Evolutionary conservation across 2,329 filamentous ascomycete genomes (phyloP), one percentile per base, ranked within the genome.

Genomic region (Acephala macrosclerotiorum): DNA sequence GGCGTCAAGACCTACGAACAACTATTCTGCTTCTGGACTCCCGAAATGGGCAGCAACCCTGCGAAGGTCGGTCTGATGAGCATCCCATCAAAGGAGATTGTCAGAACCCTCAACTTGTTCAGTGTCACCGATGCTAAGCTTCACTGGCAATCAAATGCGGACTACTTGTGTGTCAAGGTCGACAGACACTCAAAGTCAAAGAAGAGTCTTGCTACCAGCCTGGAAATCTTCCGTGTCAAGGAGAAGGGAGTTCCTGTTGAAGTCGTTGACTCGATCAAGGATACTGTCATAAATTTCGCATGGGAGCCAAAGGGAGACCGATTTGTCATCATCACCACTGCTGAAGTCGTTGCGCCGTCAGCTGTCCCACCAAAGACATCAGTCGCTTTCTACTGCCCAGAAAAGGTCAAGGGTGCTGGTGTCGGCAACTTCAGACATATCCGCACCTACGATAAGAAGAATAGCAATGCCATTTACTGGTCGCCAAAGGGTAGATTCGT

Each of bases 381-480:
- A 0, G 95, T 98, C 22, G 88, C 93, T 38, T 99, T 99, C 87
- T 99, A 97, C 85, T 95, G 93, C 74, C 94, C 96, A 0, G 96
- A 99, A 80, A 98, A 97, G 85, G 83, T 88, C 75, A 99, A 98
- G 87, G 93, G 87, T 64, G 78, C 87, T 60, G 85, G 87, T 26
- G 85, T 92, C 38, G 96, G 96, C 70, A 97, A 97, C 85, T 99
- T 98, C 87, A 96, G 95, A 84, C 93, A 96, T 78, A 90, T 98
- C 72, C 90, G 94, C 70, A 98, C 94, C 9, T 85, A 97, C 63
- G 96, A 99, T 75, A 98, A 98, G 89, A 98, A 98, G 89, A 98
- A 96, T 82, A 97, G 92, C 87, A 99, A 99, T 77, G 94, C 93
- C 71, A 99, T 99, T 77, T 98, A 98, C 88, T 99, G 96, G 96